Evolutionary conservation across 2,329 filamentous ascomycete genomes (phyloP), one percentile per base, ranked within the genome.

Genomic region (Emydomyces testavorans): DNA sequence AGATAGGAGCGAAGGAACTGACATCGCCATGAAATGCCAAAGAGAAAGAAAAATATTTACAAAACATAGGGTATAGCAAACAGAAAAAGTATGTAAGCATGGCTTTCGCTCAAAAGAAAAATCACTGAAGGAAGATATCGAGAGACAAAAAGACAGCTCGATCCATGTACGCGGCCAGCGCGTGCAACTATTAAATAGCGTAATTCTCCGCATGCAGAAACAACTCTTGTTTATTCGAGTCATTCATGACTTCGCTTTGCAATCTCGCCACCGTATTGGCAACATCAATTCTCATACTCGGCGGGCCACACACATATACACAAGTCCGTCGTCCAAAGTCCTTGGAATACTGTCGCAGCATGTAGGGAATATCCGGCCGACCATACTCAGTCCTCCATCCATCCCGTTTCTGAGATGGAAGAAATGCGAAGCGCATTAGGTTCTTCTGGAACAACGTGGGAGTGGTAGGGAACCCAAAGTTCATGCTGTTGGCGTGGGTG

Each of bases 141-240:
- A 31, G 29, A 31, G 8, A 31, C n/a, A 3, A 31, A 31, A 31
- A 2, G n/a, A 31, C n/a, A n/a, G 8, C 29, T 2, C n/a, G 26
- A 5, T 11, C 10, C 26, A 31, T 31, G n/a, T 31, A 8, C n/a
- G 10, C 29, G n/a, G 29, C 29, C 29, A 11, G 29, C 29, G 8
- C 29, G n/a, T 8, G 3, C 11, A n/a, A 31, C 26, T 28, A 32
- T 47, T 65, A 94, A 53, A 94, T 72, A 44, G 88, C 85, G 69
- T 94, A 95, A 64, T 95, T 95, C 72, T 96, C 90, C 2, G 89
- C 85, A 70, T 95, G 90, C 63, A 95, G 66, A 64, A 89, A 95
- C 47, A 96, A 84, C 74, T 95, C 90, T 61, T 95, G 89, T 39
- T 83, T 76, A 57, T 77, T 75, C 28, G 81, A 77, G 57, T 87